Base-by-base conservation (phyloP, 805 yeast species). In the Candida piceae region DNA sequence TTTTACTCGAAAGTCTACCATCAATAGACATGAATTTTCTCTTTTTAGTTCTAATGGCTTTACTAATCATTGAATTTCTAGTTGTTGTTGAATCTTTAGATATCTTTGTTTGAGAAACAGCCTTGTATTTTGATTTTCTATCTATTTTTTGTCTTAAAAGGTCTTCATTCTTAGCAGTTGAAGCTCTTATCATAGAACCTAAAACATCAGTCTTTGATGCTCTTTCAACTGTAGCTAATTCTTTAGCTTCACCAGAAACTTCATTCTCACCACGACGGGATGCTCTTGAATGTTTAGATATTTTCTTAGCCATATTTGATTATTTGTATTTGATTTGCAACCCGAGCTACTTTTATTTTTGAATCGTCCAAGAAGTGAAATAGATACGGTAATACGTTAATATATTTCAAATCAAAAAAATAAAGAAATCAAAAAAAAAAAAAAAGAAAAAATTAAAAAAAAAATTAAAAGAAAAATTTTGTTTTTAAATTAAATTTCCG, bases 211-310 rank as follows among this genome's bases (percentile, higher is more conserved):
- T 72, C 39, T 69, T 69, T 44, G 77, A 79, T 10, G 70, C 67
- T 56, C 83, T 74, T 32, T 86, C 81, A 15, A 81, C 57, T 10
- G 63, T 56, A 17, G 67, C 63, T 23, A 83, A 62, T 7, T 70
- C 67, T 44, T 68, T 72, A 8, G 72, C 71, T 49, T 70, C 52
- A 1, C 44, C 47, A 3, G 51, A 41, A 4, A 49, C 61, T 1
- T 71, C 65, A 15, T 63, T 69, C 41, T 69, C 74, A 6, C 80
- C 82, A 55, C 87, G 69, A 62, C 89, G 76, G 2, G 93, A 89
- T 3, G 88, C 87, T 63, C 93, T 72, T 30, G 88, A 79, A 42
- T 72, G 78, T 46, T 80, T 80, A 15, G 86, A 79, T 19, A 78
- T 72, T 23, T 48, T 46, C 39, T 53, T 53, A 4, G 54, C 60